Evolutionary conservation across 2,329 filamentous ascomycete species (phyloP), one percentile per base, ranked within the genome.

Genomic region (Neophaeococcomyces aloes): DNA sequence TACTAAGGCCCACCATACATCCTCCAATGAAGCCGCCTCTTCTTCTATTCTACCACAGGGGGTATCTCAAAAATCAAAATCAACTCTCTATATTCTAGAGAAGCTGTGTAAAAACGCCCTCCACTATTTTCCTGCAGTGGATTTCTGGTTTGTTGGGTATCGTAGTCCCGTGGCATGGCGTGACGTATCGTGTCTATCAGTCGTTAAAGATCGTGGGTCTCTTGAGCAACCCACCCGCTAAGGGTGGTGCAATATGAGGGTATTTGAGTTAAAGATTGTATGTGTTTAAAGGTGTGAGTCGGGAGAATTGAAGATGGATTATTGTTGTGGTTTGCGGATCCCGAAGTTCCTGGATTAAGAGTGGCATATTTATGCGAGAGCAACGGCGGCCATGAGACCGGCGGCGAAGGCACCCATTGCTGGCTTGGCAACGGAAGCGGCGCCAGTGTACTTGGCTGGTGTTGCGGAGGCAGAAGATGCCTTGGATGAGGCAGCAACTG

Each of bases 101-200:
- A 14, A 7, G 37, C 41, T 34, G 39, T 34, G 19, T 33, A 25
- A 4, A 7, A 17, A 10, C 21, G 3, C 23, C 23, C 23, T 27
- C 23, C 23, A 27, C 23, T 5, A 27, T 27, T 10, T n/a, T n/a
- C n/a, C n/a, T n/a, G n/a, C 17, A n/a, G 3, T 29, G 39, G 30
- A 19, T 18, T 36, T 7, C 31, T 38, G 31, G 34, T 29, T 72
- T 27, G 10, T 27, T 27, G 23, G 23, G 23, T 27, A 27, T 27
- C 23, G 23, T 27, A 27, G 23, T 27, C 23, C 23, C 23, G 10
- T 27, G 23, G 23, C 25, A 13, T 14, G 7, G 8, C 23, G 14
- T 40, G 23, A 6, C 23, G 23, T 27, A 10, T 6, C 23, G 23
- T 27, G 10, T 27, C 23, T 27, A 27, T 27, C 23, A 27, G 19